These are phyloP conservation scores for Lactifluus piperatus DNA, from an alignment of 768 basidiomycete genomes.

Conservation along the genomic window DNA sequence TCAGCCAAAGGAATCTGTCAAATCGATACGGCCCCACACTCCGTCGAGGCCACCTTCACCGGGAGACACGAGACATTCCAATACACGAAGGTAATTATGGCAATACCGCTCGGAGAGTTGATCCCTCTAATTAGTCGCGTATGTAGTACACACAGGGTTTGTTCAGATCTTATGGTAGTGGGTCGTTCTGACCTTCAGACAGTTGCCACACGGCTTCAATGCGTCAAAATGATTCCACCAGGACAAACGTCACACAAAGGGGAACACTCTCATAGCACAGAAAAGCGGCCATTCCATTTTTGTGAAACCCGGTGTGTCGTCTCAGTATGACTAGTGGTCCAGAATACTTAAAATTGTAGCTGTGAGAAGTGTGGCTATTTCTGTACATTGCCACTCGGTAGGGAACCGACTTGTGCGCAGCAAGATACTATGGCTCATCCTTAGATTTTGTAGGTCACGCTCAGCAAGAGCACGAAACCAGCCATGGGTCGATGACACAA, in stretches of 20 bases:
- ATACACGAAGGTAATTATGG: conserved; percentile 47
- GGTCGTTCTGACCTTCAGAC: not conserved
- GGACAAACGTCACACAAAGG: conserved; percentile 37
- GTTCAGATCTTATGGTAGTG: not conserved
- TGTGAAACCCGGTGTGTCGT: conserved; percentile 39
- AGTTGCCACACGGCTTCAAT: conserved; percentile 41
- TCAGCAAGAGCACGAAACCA: conserved; percentile 53
- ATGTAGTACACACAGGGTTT: conserved; percentile 48
- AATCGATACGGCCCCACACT: conserved; percentile 49
- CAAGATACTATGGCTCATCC: not conserved
- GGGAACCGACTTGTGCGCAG: not conserved
- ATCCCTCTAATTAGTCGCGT: not conserved
- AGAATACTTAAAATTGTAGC: conserved; percentile 26
- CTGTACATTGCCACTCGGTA: conserved; percentile 49
- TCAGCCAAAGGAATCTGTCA: conserved; percentile 44
- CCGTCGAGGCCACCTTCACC: conserved; percentile 53
- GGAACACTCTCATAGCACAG: conserved; percentile 40
- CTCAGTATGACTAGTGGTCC: not conserved
- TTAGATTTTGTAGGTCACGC: conserved; percentile 33
- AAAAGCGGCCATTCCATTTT: conserved; percentile 39
- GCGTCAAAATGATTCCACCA: conserved; percentile 38
- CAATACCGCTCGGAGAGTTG: no score
- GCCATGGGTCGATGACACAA: conserved; percentile 54
- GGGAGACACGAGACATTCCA: conserved; percentile 53
- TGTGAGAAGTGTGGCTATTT: conserved; percentile 50